A percentile compares a stretch with the other conserved stretches of the same genome.
Evolutionary conservation across 768 basidiomycete species (phyloP).

Genomic region (Mycena indigotica): DNA sequence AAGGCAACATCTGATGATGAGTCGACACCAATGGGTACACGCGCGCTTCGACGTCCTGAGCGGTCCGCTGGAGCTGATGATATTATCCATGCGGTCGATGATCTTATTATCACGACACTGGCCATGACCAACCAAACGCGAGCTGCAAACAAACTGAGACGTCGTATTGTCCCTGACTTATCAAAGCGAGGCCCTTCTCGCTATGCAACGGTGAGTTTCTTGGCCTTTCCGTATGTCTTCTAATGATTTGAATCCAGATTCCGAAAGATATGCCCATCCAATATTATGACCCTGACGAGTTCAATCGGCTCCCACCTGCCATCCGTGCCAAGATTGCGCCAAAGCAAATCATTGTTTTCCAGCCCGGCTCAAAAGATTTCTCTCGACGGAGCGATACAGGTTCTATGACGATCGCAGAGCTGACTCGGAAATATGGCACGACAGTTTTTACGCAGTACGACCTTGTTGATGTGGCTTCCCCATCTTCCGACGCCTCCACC

Average conservation of each 20-base stretch:
- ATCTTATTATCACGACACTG: not conserved
- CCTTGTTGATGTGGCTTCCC: not conserved
- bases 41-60: slow-evolving; percentile 8
- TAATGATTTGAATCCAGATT: not conserved
- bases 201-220: not conserved
- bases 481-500: not conserved
- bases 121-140: not conserved
- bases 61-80: slow-evolving; percentile 4
- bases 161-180: not conserved
- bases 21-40: slow-evolving; percentile 1
- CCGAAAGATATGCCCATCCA: slow-evolving; percentile 18
- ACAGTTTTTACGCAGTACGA: slow-evolving; percentile 5
- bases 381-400: not conserved
- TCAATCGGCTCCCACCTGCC: slow-evolving; percentile 7
- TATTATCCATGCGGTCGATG: slow-evolving; percentile 2
- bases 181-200: not conserved
- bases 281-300: slow-evolving; percentile 11
- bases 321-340: slow-evolving; percentile 3
- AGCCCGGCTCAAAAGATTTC: slow-evolving; percentile 6
- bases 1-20: slow-evolving; percentile 17
- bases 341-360: slow-evolving; percentile 3
- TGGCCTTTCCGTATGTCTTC: not conserved
- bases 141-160: not conserved
- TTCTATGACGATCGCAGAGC: not conserved
- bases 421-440: slow-evolving; percentile 11